A percentile compares a stretch with the other conserved stretches of the same genome.
Evolutionary conservation across 306 rosid genomes (phyloP).

Genomic region (Trifolium dubium): DNA sequence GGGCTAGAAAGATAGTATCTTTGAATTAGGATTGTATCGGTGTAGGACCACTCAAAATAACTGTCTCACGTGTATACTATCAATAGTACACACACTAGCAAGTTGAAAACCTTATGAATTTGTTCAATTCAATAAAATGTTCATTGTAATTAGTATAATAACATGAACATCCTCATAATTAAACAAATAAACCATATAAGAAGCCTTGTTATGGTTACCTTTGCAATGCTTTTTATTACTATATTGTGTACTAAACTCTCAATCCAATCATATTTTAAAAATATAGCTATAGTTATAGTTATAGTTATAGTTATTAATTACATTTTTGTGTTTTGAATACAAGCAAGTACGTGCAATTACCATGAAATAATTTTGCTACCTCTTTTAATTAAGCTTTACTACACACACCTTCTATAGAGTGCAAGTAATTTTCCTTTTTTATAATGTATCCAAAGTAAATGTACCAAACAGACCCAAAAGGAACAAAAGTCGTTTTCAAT

Average conservation of each 20-base stretch:
- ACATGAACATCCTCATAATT: background rate
- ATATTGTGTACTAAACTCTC: slow-evolving; percentile 18
- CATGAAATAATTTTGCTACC: slow-evolving; percentile 16
- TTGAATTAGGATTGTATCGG: slow-evolving; percentile 36
- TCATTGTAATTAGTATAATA: background rate
- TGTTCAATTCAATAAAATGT: slow-evolving; percentile 34
- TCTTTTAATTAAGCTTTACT: slow-evolving; percentile 30
- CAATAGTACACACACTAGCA: background rate
- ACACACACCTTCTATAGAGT: slow-evolving; percentile 10
- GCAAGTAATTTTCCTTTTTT: slow-evolving; percentile 18
- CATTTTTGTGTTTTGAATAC: slow-evolving; percentile 13
- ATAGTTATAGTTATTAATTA: no score
- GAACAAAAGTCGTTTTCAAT: slow-evolving; percentile 47
- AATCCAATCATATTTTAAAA: no score
- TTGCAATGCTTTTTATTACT: slow-evolving; percentile 32
- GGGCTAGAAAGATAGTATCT: slow-evolving; percentile 43
- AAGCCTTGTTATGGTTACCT: background rate
- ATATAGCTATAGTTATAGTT: no score
- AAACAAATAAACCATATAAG: background rate
- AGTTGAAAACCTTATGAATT: slow-evolving; percentile 9
- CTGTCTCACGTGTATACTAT: slow-evolving; percentile 50
- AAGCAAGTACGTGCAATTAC: slow-evolving; percentile 28
- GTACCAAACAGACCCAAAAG: slow-evolving; percentile 31
- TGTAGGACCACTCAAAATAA: slow-evolving; percentile 47
- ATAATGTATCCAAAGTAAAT: slow-evolving; percentile 27